phyloP scores from a whole-genome alignment of 371 early-diverging fungal genomes.

The Rhizopus microsporus region DNA sequence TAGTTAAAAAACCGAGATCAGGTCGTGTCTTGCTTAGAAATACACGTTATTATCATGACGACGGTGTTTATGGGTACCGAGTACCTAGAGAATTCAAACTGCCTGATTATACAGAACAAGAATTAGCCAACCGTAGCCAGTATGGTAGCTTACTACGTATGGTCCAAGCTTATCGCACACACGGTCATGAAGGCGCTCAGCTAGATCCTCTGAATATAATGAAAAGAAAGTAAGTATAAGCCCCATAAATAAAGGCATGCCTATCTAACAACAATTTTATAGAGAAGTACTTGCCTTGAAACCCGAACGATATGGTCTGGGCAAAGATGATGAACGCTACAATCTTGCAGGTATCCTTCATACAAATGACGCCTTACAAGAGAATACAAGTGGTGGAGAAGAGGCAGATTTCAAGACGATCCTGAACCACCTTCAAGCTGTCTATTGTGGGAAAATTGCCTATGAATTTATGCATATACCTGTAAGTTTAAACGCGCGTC shows the following conservation, averaged over 20 bases:
- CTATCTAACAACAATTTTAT: slow-evolving; percentile 3
- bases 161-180: slow-evolving; percentile 80
- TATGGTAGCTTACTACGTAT: slow-evolving; percentile 85
- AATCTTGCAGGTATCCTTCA: slow-evolving; percentile 82
- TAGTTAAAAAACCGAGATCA: background rate
- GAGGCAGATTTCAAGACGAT: slow-evolving; percentile 72
- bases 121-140: slow-evolving; percentile 79
- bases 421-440: slow-evolving; percentile 66
- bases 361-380: slow-evolving; percentile 57
- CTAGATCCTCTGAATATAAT: slow-evolving; percentile 88
- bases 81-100: slow-evolving; percentile 65
- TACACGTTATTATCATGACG: slow-evolving; percentile 62
- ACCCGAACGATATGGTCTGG: slow-evolving; percentile 80
- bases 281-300: slow-evolving; percentile 75
- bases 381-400: slow-evolving; percentile 32
- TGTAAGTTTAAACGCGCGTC: slow-evolving; percentile 33
- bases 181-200: slow-evolving; percentile 84
- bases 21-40: background rate
- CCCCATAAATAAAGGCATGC: background rate
- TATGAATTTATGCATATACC: slow-evolving; percentile 95
- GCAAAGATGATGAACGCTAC: slow-evolving; percentile 35
- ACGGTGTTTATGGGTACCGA: slow-evolving; percentile 85
- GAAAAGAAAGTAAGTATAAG: slow-evolving; percentile 60
- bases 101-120: slow-evolving; percentile 75
- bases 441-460: slow-evolving; percentile 88